Percentiles rank a stretch among this genome's conserved stretches.
phyloP scores from a whole-genome alignment of 2,329 filamentous ascomycete genomes.

The Neophaeococcomyces mojaviensis region DNA sequence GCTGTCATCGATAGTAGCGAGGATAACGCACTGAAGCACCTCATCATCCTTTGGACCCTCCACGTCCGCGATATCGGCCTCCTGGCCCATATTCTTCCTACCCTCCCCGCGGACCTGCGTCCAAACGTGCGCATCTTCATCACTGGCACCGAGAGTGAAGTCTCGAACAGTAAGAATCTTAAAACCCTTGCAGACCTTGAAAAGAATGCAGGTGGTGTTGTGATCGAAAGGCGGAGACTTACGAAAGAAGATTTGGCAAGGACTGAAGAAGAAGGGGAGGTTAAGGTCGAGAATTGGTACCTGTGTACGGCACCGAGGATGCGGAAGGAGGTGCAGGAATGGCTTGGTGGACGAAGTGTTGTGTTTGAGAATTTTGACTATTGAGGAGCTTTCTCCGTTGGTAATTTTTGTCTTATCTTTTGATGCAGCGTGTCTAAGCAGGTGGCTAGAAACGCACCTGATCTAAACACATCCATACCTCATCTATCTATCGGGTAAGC shows the following conservation, averaged over 20 bases:
- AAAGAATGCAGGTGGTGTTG: conserved; percentile 25
- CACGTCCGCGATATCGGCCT: conserved; percentile 54
- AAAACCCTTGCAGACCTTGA: too few species aligned
- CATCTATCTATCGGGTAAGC: too few species aligned
- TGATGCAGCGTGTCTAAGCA: too few species aligned
- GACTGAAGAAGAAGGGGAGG: conserved; percentile 22
- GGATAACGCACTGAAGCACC: conserved; percentile 26
- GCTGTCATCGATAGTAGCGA: background rate
- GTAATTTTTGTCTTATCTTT: too few species aligned
- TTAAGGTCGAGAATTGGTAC: conserved; percentile 46
- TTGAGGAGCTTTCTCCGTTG: conserved; percentile 26
- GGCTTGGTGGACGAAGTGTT: conserved; percentile 49
- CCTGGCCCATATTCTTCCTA: conserved; percentile 51
- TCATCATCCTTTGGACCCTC: conserved; percentile 64
- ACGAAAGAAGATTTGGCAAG: conserved; percentile 38
- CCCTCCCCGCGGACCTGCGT: conserved; percentile 44
- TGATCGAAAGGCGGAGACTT: conserved; percentile 41
- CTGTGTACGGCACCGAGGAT: conserved; percentile 50
- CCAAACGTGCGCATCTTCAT: conserved; percentile 55
- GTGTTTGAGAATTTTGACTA: conserved; percentile 57
- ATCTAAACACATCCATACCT: too few species aligned
- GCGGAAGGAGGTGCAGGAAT: conserved; percentile 43
- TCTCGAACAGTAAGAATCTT: conserved; percentile 11
- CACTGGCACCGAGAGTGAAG: conserved; percentile 39
- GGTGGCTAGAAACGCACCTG: too few species aligned